Percentiles rank a stretch among this genome's conserved stretches.
phyloP scores from a whole-genome alignment of 352 stramenopile genomes.

The Phytopythium litorale region DNA sequence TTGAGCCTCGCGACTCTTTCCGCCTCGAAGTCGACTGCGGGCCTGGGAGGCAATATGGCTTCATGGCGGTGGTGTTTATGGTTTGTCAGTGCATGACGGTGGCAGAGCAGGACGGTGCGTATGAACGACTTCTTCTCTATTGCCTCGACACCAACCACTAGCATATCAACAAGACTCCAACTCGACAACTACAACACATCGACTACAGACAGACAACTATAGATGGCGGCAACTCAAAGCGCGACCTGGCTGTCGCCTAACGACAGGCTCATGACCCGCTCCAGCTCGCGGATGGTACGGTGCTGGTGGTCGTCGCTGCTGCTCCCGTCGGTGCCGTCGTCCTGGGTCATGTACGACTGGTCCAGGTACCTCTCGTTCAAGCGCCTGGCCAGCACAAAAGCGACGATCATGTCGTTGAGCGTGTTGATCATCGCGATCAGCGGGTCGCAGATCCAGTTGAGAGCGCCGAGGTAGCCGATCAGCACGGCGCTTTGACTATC shows the following conservation, averaged over 20 bases:
- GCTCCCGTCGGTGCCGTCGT: constrained; percentile 1
- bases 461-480: constrained; percentile 31
- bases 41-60: no score
- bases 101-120: not conserved
- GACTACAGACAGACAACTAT: not conserved
- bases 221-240: not conserved
- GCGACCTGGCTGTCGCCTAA: constrained; percentile 4
- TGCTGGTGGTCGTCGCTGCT: constrained; percentile 2
- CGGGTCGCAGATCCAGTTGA: constrained; percentile 59
- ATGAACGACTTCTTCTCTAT: not conserved
- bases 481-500: constrained; percentile 20
- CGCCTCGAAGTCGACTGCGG: not conserved
- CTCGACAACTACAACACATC: not conserved
- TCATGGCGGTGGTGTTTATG: no score
- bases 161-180: not conserved
- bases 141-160: not conserved
- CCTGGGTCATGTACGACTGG: constrained; percentile 5
- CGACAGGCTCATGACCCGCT: constrained; percentile 7
- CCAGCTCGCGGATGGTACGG: constrained; percentile 3
- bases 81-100: no score
- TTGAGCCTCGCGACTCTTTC: not conserved
- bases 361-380: constrained; percentile 30
- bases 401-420: constrained; percentile 44
- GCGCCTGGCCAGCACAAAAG: constrained; percentile 43
- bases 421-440: constrained; percentile 52